Evolutionary conservation across 2,329 filamentous ascomycete genomes (phyloP).

Genomic region (Fusarium coicis): DNA sequence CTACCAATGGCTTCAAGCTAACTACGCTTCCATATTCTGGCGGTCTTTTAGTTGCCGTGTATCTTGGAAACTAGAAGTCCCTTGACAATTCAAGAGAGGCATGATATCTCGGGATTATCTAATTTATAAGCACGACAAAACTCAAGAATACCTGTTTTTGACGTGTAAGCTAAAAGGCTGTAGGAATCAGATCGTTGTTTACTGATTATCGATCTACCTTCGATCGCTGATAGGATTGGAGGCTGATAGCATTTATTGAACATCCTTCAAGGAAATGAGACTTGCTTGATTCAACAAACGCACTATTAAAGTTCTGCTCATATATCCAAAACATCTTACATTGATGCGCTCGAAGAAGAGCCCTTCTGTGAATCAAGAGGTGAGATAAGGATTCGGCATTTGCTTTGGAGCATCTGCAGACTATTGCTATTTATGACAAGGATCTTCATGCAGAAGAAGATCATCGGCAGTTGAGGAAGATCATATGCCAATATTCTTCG

Average conservation of each 20-base stretch:
- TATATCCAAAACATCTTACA: not conserved
- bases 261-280: not conserved
- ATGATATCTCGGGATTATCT: not conserved
- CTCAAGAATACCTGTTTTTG: not conserved
- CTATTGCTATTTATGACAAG: not conserved
- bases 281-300: not conserved
- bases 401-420: not conserved
- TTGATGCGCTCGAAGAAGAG: not conserved
- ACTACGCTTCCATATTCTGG: slow-evolving; percentile 47
- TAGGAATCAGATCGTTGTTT: not conserved
- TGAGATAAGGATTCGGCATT: not conserved
- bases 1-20: slow-evolving; percentile 60
- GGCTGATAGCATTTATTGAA: not conserved
- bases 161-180: not conserved
- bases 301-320: not conserved
- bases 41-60: slow-evolving; percentile 44
- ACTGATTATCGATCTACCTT: not conserved
- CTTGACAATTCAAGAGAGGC: not conserved
- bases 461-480: slow-evolving; percentile 6
- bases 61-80: slow-evolving; percentile 16
- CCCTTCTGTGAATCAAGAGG: not conserved
- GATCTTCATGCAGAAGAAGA: slow-evolving; percentile 13
- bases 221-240: no score
- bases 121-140: no score
- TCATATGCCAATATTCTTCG: not conserved